Evolutionary conservation across 2,329 filamentous ascomycete species (phyloP), one percentile per base, ranked within the genome.

Genomic region (Cylindrodendrum hubeiense): DNA sequence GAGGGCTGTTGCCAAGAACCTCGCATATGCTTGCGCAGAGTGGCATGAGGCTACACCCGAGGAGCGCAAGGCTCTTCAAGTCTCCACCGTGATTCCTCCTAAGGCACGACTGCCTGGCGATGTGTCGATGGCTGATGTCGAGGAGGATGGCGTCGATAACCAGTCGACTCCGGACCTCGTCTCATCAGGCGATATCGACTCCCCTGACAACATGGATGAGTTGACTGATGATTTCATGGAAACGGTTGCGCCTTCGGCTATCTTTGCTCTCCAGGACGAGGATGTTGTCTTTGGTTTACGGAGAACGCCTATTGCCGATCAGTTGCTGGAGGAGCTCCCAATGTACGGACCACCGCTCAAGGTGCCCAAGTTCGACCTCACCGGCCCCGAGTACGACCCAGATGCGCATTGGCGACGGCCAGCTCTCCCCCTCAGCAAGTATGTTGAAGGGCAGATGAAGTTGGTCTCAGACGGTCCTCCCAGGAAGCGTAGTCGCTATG

Each of bases 341-440:
- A 85, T 96, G 72, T 97, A 94, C 76, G 88, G 91, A 7, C 85
- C 90, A 8, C 88, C 89, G 5, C 81, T 91, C 2, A 84, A 87
- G 68, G 80, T 88, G 2, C 87, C 88, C 2, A 86, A 85, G 53
- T 83, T 84, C n/a, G 87, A 90, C 60, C 77, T 89, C 17, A 84
- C 83, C 2, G 83, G 80, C 2, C 86, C 88, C 8, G 87, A 91
- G 55, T 81, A 85, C 62, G 87, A 91, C 56, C 90, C 91, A 0
- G 93, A 95, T 79, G 86, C 89, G 21, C 84, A 84, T 37, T 95
- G 93, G 93, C 91, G 88, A 75, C 88, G 90, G 5, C 89, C 92
- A n/a, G 90, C 94, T 43, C 82, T 97, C 17, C 92, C 94, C 2
- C 86, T 98, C 3, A 97, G 93, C 74, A 97, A 95, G 77, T 97